Percentiles rank a stretch among this genome's conserved stretches.
These are phyloP conservation scores for Phytopythium mirpurense DNA, from an alignment of 352 stramenopile genomes.

Conservation along the genomic window DNA sequence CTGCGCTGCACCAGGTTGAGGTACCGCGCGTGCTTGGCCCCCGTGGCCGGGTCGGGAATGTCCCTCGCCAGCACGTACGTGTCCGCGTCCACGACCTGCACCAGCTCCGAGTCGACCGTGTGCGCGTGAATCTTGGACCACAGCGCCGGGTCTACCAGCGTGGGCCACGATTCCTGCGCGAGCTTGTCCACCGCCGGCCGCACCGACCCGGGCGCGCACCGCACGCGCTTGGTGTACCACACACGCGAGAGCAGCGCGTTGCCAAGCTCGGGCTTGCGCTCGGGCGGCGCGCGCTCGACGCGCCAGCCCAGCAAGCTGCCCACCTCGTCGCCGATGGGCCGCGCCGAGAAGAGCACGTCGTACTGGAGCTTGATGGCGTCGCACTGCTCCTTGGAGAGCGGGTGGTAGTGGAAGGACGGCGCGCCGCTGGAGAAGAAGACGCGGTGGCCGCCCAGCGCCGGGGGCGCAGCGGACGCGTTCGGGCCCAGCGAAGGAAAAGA, in stretches of 20 bases:
- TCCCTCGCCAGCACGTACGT: constrained; percentile 24
- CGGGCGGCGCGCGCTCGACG: constrained; percentile 20
- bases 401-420: constrained; percentile 32
- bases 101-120: constrained; percentile 17
- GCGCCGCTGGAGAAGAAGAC: constrained; percentile 23
- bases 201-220: constrained; percentile 19
- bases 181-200: constrained; percentile 20
- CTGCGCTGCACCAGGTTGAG: constrained; percentile 28
- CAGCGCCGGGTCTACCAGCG: constrained; percentile 19
- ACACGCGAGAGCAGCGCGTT: constrained; percentile 17
- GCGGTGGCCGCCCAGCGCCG: constrained; percentile 12
- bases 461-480: constrained; percentile 3
- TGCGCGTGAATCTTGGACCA: constrained; percentile 24
- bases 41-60: constrained; percentile 11
- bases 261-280: constrained; percentile 7
- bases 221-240: constrained; percentile 29
- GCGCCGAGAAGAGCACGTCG: constrained; percentile 16
- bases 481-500: constrained; percentile 14
- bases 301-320: constrained; percentile 30
- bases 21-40: constrained; percentile 18
- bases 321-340: constrained; percentile 6
- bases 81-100: constrained; percentile 27
- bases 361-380: constrained; percentile 23
- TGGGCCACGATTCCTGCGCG: constrained; percentile 25
- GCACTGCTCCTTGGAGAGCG: constrained; percentile 22